phyloP scores from a whole-genome alignment of 2,329 filamentous ascomycete species.

The Pyrenophora graminea region DNA sequence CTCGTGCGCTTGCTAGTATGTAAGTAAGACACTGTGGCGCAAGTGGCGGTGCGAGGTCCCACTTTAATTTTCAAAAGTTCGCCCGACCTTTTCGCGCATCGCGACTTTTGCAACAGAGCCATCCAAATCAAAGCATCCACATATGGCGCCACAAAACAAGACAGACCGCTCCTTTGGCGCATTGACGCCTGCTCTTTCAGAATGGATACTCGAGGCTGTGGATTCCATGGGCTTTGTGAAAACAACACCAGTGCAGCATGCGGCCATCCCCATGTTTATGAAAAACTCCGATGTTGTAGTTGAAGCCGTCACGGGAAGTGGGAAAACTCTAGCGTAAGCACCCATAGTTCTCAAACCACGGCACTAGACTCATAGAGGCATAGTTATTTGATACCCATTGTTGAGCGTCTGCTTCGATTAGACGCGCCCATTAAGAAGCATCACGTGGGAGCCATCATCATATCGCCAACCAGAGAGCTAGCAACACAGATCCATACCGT shows the following conservation, averaged over 20 bases:
- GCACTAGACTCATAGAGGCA: neutral
- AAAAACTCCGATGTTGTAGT: constrained; percentile 91
- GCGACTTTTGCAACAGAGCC: constrained; percentile 4
- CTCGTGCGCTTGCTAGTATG: neutral
- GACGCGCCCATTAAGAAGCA: constrained; percentile 86
- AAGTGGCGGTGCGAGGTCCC: constrained; percentile 11
- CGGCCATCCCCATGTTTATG: constrained; percentile 84
- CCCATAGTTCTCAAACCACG: neutral
- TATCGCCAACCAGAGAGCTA: constrained; percentile 91
- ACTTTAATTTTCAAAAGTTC: constrained; percentile 26
- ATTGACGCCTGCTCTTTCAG: constrained; percentile 70
- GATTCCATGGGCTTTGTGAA: constrained; percentile 81
- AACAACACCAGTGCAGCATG: constrained; percentile 95
- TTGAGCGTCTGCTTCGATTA: constrained; percentile 78
- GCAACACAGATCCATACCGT: constrained; percentile 89
- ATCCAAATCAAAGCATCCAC: neutral
- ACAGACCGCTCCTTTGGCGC: constrained; percentile 65
- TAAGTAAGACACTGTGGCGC: constrained; percentile 1
- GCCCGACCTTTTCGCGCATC: constrained; percentile 5
- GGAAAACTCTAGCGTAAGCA: constrained; percentile 40
- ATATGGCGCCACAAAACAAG: constrained; percentile 43
- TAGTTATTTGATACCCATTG: constrained; percentile 76
- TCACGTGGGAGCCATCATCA: constrained; percentile 86
- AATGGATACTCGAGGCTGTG: constrained; percentile 87
- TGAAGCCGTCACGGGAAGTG: constrained; percentile 60